These are phyloP conservation scores for Monosporascus ibericus DNA, from an alignment of 2,329 filamentous ascomycete species.

Conservation along the genomic window DNA sequence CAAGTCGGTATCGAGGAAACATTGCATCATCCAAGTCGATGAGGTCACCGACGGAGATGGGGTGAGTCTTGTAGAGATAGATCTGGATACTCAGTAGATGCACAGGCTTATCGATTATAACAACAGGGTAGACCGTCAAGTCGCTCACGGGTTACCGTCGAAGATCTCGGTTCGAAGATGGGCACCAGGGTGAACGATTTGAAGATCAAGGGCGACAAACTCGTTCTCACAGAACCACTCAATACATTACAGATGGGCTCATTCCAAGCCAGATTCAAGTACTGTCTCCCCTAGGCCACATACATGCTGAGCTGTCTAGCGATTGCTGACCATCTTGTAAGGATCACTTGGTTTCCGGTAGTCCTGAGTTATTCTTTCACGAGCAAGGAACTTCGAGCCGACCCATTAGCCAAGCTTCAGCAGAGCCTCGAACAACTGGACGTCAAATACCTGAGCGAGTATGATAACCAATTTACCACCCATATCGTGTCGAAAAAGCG, in stretches of 20 bases:
- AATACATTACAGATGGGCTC: slow-evolving; percentile 68
- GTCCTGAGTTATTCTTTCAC: slow-evolving; percentile 78
- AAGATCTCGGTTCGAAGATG: slow-evolving; percentile 76
- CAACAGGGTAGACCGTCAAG: slow-evolving; percentile 52
- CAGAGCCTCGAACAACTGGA: slow-evolving; percentile 74
- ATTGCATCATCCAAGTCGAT: slow-evolving; percentile 71
- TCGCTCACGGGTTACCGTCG: slow-evolving; percentile 65
- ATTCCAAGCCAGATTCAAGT: slow-evolving; percentile 54
- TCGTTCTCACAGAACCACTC: slow-evolving; percentile 47
- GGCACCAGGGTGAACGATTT: slow-evolving; percentile 74
- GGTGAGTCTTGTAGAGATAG: slow-evolving; percentile 36
- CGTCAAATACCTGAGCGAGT: slow-evolving; percentile 76
- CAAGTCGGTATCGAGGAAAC: slow-evolving; percentile 78
- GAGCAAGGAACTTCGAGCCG: slow-evolving; percentile 61
- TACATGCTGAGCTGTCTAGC: slow-evolving; percentile 1
- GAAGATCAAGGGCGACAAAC: slow-evolving; percentile 57
- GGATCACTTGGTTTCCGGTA: slow-evolving; percentile 72
- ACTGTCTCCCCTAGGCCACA: neutral
- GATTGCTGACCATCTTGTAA: slow-evolving; percentile 26
- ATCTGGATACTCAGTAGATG: neutral
- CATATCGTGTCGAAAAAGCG: slow-evolving; percentile 86
- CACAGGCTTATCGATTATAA: neutral
- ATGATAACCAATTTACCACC: slow-evolving; percentile 65
- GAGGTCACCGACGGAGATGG: slow-evolving; percentile 60
- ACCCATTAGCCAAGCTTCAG: slow-evolving; percentile 57